Evolutionary conservation across 176 grass and related monocot genomes (phyloP), one percentile per base, ranked within the genome.

Genomic region (Eleusine coracana): DNA sequence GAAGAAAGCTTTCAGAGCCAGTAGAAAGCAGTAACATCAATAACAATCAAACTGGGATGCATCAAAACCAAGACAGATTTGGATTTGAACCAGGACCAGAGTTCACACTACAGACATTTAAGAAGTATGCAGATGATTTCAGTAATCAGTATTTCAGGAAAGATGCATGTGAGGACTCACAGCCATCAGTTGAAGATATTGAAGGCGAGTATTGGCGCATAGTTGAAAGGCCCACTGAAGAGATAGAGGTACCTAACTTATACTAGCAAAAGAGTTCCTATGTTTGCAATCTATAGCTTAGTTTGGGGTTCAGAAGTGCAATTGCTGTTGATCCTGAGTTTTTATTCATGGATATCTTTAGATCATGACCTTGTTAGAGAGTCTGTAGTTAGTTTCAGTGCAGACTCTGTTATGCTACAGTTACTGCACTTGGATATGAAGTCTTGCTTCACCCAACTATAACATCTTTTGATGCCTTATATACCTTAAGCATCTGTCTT

Each of bases 121-220:
- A 91, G 84, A 98, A 93, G 67, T 98, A 93, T 80, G 93, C 96
- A 56, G 85, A 98, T 87, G 89, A 91, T 52, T 98, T 98, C 80
- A 93, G 80, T 34, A 83, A 87, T 40, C 90, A 95, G 48, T 98
- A 95, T 85, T 98, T 98, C 66, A 84, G 66, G 73, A 85, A 77
- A 51, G 83, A 88, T 68, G 39, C 34, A 61, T 86, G 86, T n/a
- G 74, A 54, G 80, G 73, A 73, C 46, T 82, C 76, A 75, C 67
- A 80, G 68, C 86, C 85, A 11, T 90, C 88, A 10, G 75, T 98
- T 60, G 92, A 90, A 75, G 79, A 91, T 71, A 95, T 98, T 60
- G 92, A 94, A 86, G 92, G 92, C 42, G 92, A 94, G 78, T 98
- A 95, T 88, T 98, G 92, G 92, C 88, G 95, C 71, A 94, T 97